Base-by-base conservation (phyloP, 352 stramenopile species). In the Globisporangium takayamanum region DNA sequence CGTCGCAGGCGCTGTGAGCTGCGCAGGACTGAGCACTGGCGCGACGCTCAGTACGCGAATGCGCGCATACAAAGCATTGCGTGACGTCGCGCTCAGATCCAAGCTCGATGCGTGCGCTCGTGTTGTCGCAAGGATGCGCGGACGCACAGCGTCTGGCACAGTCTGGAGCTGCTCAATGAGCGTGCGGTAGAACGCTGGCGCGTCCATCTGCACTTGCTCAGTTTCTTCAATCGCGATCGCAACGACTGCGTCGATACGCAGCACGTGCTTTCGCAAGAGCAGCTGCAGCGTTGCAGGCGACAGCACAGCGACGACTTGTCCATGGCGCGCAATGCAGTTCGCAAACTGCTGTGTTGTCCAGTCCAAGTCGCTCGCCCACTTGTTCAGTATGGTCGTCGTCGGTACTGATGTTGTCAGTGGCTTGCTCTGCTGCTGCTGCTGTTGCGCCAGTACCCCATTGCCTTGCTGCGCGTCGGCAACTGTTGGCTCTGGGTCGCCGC, bases 41-140 rank as follows among this genome's bases (percentile, higher is more conserved):
- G 87, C 57, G 57, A 89, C 63, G 26, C 78, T 87, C 26, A 92
- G 62, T 51, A 88, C 75, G 26, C 81, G 64, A 26, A 92, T 75
- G 50, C 87, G 69, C 47, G 72, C 72, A 16, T 85, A 66, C 18
- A 94, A 58, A n/a, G 80, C 75, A 44, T 87, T 89, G 0, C 63
- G 66, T 1, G 63, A 61, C 4, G 11, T 18, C 2, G 45, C 37
- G 36, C 72, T 59, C 66, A 76, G 79, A 48, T 84, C 60, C 53
- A 92, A 73, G 55, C 64, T 64, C 8, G 85, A 94, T 18, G 67
- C 68, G 25, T 71, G 68, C 39, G 76, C 64, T 1, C 61, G 61
- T 7, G 83, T 80, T 7, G 84, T 91, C 12, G 79, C 80, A 15
- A 92, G 80, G 46, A 92, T 74, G 5, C 66, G 69, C 10, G 70